Percentiles rank a stretch among this genome's conserved stretches.
phyloP scores from a whole-genome alignment of 495 filamentous ascomycete genomes.

The Podospora didyma region DNA sequence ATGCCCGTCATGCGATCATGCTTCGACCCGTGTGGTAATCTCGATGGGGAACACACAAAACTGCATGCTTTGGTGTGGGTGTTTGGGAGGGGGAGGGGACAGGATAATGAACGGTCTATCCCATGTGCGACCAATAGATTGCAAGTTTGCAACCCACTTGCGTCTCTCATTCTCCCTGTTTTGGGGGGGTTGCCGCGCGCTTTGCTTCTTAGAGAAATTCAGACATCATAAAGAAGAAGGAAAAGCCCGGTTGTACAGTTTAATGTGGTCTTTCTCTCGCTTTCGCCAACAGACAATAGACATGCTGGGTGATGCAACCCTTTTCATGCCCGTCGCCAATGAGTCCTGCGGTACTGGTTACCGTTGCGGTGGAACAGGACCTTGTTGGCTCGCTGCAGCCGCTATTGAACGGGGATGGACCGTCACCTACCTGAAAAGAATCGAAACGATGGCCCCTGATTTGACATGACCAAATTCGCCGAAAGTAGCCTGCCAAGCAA shows the following conservation, averaged over 20 bases:
- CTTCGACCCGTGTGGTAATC: conserved; percentile 3
- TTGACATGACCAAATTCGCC: not conserved
- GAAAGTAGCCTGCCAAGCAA: not conserved
- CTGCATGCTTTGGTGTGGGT: not conserved
- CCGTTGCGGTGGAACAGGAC: conserved; percentile 8
- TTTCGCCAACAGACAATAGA: not conserved
- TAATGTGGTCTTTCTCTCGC: not conserved
- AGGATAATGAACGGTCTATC: too few relatives aligned
- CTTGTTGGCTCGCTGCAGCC: conserved; percentile 12
- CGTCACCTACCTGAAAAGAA: not conserved
- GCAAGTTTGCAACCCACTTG: too few relatives aligned
- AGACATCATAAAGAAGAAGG: too few relatives aligned
- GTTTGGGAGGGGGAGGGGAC: too few relatives aligned
- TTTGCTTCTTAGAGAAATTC: too few relatives aligned
- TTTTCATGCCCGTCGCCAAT: not conserved
- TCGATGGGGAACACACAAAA: not conserved
- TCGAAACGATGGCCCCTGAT: not conserved
- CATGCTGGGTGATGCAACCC: not conserved
- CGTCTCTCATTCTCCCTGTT: too few relatives aligned
- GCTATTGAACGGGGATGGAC: not conserved
- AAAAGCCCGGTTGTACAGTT: too few relatives aligned
- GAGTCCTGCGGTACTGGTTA: conserved; percentile 7
- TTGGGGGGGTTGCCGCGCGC: too few relatives aligned
- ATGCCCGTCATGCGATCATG: conserved; percentile 10
- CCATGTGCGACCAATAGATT: too few relatives aligned